Percentiles rank a stretch among this genome's conserved stretches.
Conservation (phyloP, 805 yeast species). For the Lipomyces lipofer region DNA sequence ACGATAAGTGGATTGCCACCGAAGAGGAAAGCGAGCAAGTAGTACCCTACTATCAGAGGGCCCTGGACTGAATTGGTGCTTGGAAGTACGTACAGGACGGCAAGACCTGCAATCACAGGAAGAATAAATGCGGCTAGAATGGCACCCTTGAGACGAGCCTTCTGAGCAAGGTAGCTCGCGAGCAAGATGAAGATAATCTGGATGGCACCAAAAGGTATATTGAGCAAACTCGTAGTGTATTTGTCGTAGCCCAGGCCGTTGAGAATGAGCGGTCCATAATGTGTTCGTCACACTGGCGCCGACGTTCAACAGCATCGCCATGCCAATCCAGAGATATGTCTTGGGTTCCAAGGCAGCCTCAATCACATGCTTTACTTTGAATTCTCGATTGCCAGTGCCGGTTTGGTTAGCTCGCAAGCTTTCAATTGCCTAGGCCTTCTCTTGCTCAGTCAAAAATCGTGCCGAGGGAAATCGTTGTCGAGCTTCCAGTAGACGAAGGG, state of each 20-base stretch:
- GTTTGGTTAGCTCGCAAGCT: slow-evolving; percentile 37
- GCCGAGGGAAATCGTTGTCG: slow-evolving; percentile 15
- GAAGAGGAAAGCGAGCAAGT: slow-evolving; percentile 34
- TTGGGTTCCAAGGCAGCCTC: slow-evolving; percentile 35
- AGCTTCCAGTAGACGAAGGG: slow-evolving; percentile 5
- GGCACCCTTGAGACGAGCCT: not conserved
- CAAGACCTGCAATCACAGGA: slow-evolving; percentile 41
- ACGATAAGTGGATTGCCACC: slow-evolving; percentile 34
- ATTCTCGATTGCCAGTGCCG: slow-evolving; percentile 41
- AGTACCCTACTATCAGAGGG: slow-evolving; percentile 39
- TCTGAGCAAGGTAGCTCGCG: slow-evolving; percentile 1
- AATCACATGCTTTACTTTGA: slow-evolving; percentile 36
- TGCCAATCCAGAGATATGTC: slow-evolving; percentile 1
- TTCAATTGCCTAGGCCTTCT: slow-evolving; percentile 32
- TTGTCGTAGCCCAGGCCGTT: slow-evolving; percentile 37
- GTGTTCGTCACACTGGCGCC: slow-evolving; percentile 34
- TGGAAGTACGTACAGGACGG: slow-evolving; percentile 35
- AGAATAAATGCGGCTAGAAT: slow-evolving; percentile 23
- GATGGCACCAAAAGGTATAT: slow-evolving; percentile 41
- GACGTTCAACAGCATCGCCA: not conserved
- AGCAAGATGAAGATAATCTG: slow-evolving; percentile 34
- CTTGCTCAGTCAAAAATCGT: slow-evolving; percentile 29
- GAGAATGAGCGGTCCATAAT: slow-evolving; percentile 38
- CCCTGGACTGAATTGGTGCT: slow-evolving; percentile 34
- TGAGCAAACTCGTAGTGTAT: slow-evolving; percentile 37